Evolutionary conservation across 2,329 filamentous ascomycete species (phyloP).

Genomic region (Xylaria sp.): DNA sequence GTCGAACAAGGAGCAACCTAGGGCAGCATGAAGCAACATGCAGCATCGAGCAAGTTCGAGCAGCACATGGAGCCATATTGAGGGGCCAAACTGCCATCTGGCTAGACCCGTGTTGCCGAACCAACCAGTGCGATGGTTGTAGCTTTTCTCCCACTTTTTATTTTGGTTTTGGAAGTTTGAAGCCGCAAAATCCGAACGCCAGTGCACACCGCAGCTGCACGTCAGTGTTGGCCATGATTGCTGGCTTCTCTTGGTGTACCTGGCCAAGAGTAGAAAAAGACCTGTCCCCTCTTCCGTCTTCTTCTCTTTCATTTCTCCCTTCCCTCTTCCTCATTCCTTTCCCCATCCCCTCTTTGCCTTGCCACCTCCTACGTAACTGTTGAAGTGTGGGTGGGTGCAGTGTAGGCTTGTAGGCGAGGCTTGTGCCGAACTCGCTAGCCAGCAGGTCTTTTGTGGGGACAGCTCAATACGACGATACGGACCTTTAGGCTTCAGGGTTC

Average conservation of each 20-base stretch:
- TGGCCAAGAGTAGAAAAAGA: conserved; percentile 29
- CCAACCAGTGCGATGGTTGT: conserved; percentile 22
- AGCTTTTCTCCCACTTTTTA: conserved; percentile 29
- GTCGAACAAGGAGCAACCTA: conserved; percentile 25
- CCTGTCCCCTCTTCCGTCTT: not conserved
- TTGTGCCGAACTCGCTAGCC: conserved; percentile 22
- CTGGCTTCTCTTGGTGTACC: conserved; percentile 24
- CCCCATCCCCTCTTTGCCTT: conserved; percentile 14
- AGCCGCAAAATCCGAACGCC: conserved; percentile 36
- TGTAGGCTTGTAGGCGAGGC: conserved; percentile 28
- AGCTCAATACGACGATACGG: conserved; percentile 20
- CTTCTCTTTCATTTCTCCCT: conserved; percentile 7
- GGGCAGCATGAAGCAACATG: conserved; percentile 22
- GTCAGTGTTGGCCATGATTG: conserved; percentile 31
- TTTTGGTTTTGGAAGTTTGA: conserved; percentile 21
- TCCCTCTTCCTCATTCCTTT: not conserved
- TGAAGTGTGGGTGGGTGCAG: conserved; percentile 26
- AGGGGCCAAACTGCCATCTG: conserved; percentile 23
- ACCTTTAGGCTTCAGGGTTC: conserved; percentile 2
- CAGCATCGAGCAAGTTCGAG: conserved; percentile 19
- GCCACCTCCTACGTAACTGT: conserved; percentile 12
- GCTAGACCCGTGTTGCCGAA: conserved; percentile 29
- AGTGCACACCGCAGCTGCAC: conserved; percentile 36
- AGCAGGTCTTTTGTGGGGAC: conserved; percentile 22
- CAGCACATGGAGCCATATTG: conserved; percentile 29